Conservation (phyloP, 345 rosid species). For the Dimocarpus longan region DNA sequence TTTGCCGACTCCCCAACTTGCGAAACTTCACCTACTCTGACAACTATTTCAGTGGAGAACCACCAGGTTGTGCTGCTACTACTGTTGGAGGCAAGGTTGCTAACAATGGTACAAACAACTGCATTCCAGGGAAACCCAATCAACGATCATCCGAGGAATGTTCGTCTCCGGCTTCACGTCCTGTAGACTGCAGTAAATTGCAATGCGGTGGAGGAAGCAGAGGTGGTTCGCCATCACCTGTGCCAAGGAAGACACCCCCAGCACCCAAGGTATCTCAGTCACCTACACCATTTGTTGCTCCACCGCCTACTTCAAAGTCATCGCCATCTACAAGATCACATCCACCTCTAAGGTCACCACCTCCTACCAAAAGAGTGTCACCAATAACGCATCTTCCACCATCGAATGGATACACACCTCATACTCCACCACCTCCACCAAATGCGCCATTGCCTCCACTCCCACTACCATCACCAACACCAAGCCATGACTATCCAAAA, state of each 20-base stretch:
- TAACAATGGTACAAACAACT: slow-evolving; percentile 47
- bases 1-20: slow-evolving; percentile 58
- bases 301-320: slow-evolving; percentile 45
- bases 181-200: slow-evolving; percentile 62
- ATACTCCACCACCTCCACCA: no score
- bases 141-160: slow-evolving; percentile 60
- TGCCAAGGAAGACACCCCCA: slow-evolving; percentile 46
- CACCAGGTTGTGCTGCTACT: slow-evolving; percentile 55
- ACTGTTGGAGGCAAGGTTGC: slow-evolving; percentile 22
- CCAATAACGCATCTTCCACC: no score
- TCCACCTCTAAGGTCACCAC: slow-evolving; percentile 43
- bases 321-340: slow-evolving; percentile 49
- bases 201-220: slow-evolving; percentile 38
- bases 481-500: slow-evolving; percentile 27
- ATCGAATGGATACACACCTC: no score
- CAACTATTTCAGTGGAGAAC: slow-evolving; percentile 67
- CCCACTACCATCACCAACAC: slow-evolving; percentile 28
- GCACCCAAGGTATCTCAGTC: slow-evolving; percentile 29
- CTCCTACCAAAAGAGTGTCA: no score
- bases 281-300: slow-evolving; percentile 8
- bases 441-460: not conserved
- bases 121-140: slow-evolving; percentile 44
- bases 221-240: slow-evolving; percentile 8
- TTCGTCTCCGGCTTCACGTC: slow-evolving; percentile 49
- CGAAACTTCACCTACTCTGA: slow-evolving; percentile 64